Percentiles rank a stretch among this genome's conserved stretches.
These are phyloP conservation scores for Comarum palustre DNA, from an alignment of 306 rosid genomes.

Conservation along the genomic window DNA sequence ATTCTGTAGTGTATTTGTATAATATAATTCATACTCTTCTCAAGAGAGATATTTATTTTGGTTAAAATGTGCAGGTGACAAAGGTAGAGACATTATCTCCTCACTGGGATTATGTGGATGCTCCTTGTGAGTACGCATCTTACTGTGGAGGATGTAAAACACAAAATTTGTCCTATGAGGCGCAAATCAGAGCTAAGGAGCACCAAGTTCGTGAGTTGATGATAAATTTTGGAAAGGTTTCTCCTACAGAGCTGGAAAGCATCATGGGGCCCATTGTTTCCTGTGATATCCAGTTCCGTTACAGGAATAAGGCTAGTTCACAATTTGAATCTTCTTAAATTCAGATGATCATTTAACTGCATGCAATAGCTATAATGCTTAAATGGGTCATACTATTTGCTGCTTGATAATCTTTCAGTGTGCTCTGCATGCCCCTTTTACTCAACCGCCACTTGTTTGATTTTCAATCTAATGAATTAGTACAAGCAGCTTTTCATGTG, in stretches of 20 bases:
- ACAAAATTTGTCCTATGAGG: constrained; percentile 71
- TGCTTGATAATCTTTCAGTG: not conserved
- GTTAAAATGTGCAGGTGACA: constrained; percentile 47
- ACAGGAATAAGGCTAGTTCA: constrained; percentile 80
- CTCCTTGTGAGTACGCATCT: constrained; percentile 86
- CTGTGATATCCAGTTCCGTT: constrained; percentile 83
- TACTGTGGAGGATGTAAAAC: constrained; percentile 95
- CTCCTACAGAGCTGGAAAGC: constrained; percentile 46
- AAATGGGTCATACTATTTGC: not conserved
- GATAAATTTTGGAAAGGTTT: constrained; percentile 66
- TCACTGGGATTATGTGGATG: constrained; percentile 69
- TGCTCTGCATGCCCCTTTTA: not conserved
- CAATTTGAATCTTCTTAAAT: not conserved
- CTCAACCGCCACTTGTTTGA: not conserved
- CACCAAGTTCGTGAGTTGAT: constrained; percentile 77
- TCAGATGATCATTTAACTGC: constrained; percentile 2
- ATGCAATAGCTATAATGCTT: not conserved
- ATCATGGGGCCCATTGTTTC: constrained; percentile 73
- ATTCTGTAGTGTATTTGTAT: too few relatives aligned
- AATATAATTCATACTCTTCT: not conserved
- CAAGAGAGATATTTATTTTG: not conserved
- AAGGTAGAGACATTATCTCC: constrained; percentile 78
- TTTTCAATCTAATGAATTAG: not conserved
- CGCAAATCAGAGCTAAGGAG: constrained; percentile 81
- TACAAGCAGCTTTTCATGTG: not conserved